Conservation (phyloP, 83 land plant species). For the Diphasiastrum complanatum region DNA sequence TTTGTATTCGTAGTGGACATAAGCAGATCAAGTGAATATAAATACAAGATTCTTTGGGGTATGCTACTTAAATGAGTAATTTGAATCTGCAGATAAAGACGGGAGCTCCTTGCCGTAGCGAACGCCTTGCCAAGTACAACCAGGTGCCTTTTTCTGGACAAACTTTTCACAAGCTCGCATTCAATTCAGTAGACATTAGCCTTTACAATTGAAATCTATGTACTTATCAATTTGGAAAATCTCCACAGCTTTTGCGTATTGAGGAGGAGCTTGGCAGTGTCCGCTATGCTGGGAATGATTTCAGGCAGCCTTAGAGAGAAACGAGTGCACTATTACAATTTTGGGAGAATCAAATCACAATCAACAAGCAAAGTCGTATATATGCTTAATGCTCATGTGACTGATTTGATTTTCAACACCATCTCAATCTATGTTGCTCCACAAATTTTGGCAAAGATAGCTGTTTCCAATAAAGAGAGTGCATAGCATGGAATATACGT, state of each 20-base stretch:
- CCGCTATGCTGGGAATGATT: constrained; percentile 77
- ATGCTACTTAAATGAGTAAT: background rate
- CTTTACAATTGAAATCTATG: background rate
- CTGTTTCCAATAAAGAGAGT: too few species aligned
- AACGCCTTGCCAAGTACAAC: constrained; percentile 86
- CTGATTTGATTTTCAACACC: too few species aligned
- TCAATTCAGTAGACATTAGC: background rate
- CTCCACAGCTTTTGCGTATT: constrained; percentile 71
- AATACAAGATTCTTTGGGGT: background rate
- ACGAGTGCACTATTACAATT: too few species aligned
- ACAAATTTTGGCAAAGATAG: too few species aligned
- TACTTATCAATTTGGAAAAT: background rate
- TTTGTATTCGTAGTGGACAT: too few species aligned
- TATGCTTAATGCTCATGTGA: too few species aligned
- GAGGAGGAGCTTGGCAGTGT: constrained; percentile 94
- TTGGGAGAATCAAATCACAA: too few species aligned
- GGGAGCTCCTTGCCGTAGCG: constrained; percentile 95
- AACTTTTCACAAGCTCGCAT: background rate
- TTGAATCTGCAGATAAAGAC: constrained; percentile 69
- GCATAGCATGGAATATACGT: too few species aligned
- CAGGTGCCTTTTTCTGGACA: constrained; percentile 49
- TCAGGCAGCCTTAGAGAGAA: constrained; percentile 77
- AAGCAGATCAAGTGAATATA: too few species aligned
- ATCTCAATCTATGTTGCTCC: too few species aligned
- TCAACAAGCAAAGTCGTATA: too few species aligned